A percentile compares a stretch with the other conserved stretches of the same genome.
These are phyloP conservation scores for Actinidia arguta DNA, from an alignment of 179 eudicot genomes.

Conservation along the genomic window DNA sequence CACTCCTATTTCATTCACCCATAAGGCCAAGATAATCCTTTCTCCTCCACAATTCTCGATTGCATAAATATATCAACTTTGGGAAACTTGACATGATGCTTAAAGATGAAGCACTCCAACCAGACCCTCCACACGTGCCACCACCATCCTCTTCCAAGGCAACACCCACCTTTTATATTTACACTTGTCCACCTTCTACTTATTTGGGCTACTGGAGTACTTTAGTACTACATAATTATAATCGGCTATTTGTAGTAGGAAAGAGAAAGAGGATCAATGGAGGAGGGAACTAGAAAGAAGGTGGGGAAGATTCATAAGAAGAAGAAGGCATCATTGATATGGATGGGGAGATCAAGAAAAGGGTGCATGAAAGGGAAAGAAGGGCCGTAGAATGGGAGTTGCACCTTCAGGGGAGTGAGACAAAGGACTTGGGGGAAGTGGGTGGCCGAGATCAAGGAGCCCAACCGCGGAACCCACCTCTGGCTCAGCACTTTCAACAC, in stretches of 20 bases:
- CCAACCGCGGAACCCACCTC: slow-evolving; percentile 65
- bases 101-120: not conserved
- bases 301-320: not conserved
- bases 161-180: not conserved
- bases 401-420: slow-evolving; percentile 66
- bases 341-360: slow-evolving; percentile 46
- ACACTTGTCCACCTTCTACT: not conserved
- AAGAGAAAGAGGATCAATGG: not conserved
- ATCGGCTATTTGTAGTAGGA: not conserved
- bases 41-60: too few species aligned
- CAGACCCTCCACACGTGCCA: not conserved
- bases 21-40: too few species aligned
- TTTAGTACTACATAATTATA: too few species aligned
- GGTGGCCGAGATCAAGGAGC: slow-evolving; percentile 80
- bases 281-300: not conserved
- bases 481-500: slow-evolving; percentile 80
- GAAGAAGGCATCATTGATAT: not conserved
- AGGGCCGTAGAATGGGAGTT: slow-evolving; percentile 67
- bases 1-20: too few species aligned
- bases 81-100: too few species aligned
- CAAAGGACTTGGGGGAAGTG: slow-evolving; percentile 79
- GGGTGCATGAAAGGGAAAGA: slow-evolving; percentile 82
- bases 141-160: too few species aligned
- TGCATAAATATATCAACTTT: too few species aligned
- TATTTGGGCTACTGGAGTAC: not conserved